Evolutionary conservation across 140 eudicot species (phyloP).

Genomic region (Senecio squalidus): DNA sequence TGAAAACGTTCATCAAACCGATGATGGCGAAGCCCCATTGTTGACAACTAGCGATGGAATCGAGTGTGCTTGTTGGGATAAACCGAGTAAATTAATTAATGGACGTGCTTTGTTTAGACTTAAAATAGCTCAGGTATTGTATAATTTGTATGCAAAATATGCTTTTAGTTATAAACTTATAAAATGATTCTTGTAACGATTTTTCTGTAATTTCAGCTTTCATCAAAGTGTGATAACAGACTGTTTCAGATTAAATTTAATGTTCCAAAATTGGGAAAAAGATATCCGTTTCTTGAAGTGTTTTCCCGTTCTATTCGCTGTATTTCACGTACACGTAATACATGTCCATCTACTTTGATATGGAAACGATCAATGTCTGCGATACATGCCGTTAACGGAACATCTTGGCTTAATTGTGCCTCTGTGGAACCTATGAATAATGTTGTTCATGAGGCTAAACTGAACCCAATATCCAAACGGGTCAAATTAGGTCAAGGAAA

Average conservation of each 20-base stretch:
- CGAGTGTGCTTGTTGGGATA: conserved; percentile 70
- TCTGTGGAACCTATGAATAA: conserved; percentile 40
- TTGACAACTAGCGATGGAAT: conserved; percentile 60
- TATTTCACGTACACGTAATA: conserved; percentile 51
- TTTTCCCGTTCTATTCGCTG: conserved; percentile 66
- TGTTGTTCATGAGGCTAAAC: conserved; percentile 65
- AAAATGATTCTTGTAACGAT: not conserved
- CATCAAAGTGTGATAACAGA: conserved; percentile 82
- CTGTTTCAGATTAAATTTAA: conserved; percentile 62
- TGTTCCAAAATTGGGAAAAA: conserved; percentile 39
- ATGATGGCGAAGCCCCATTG: conserved; percentile 75
- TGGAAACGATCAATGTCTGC: conserved; percentile 59
- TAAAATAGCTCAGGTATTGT: conserved; percentile 75
- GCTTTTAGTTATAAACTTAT: no score
- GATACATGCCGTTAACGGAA: conserved; percentile 40
- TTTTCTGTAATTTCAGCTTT: conserved; percentile 52
- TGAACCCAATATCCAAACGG: conserved; percentile 70
- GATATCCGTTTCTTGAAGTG: conserved; percentile 57
- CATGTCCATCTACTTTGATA: conserved; percentile 40
- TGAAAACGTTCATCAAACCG: conserved; percentile 52
- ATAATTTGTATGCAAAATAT: no score
- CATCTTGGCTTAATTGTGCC: conserved; percentile 42
- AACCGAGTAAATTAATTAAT: conserved; percentile 56
- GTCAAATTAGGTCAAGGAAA: conserved; percentile 70
- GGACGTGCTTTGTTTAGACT: conserved; percentile 86